Evolutionary conservation across 345 rosid genomes (phyloP), one percentile per base, ranked within the genome.

Genomic region (Eucalyptus grandis): DNA sequence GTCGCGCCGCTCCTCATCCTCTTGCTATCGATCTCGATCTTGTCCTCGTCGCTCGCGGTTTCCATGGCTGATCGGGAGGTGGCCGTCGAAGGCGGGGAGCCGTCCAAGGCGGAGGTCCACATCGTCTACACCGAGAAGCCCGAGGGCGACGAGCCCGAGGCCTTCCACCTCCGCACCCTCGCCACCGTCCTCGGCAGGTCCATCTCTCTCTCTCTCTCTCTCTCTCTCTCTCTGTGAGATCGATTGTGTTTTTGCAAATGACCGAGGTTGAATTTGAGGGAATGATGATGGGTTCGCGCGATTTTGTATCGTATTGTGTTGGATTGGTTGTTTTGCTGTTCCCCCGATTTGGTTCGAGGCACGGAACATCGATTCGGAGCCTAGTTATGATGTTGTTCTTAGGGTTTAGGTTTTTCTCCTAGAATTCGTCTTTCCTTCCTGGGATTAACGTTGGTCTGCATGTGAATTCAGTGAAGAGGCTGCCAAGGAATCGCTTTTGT

Each of bases 51-150:
- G 53, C 22, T 80, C 88, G 86, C 86, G 49, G 49, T 90, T 47
- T 62, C 86, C 56, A 88, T 90, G 89, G 91, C 92, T 92, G 87
- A 51, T 37, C 83, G 83, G 83, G 83, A 77, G 46, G 34, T 93
- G 93, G 95, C 26, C 93, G 2, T 88, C 96, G 7, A 46, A 86
- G 58, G 54, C 96, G 4, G 91, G 27, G 94, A 93, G 95, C n/a
- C 93, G 4, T 87, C 97, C 6, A 46, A 87, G 65, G 60, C 97
- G 4, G 91, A 95, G 49, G 98, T 96, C 87, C 97, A 98, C 89
- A 96, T 98, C 92, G 90, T 98, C 87, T 96, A 96, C 96, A 97
- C 96, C 46, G 96, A 95, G 92, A 93, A 86, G 91, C 97, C 98
- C 4, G 89, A 91, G 91, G 91, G 92, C 86, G 97, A 94, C 88